phyloP scores from a whole-genome alignment of 2,329 filamentous ascomycete genomes.

The Pseudocercospora ulei region DNA sequence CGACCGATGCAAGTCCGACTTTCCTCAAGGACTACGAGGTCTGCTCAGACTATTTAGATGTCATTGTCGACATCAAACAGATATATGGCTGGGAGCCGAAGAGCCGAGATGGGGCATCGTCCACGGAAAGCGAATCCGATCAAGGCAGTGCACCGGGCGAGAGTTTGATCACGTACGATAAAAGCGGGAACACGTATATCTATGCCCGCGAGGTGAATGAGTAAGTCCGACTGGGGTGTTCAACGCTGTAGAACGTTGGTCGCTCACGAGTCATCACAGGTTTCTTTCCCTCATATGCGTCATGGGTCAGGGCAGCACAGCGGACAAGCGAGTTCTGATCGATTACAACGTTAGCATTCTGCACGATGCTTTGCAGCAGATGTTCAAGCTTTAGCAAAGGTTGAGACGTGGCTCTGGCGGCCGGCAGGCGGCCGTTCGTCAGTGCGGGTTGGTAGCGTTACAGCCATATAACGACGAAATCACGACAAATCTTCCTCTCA shows the following conservation, averaged over 20 bases:
- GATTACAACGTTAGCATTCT: constrained; percentile 81
- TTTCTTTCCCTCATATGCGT: constrained; percentile 76
- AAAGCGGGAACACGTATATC: constrained; percentile 50
- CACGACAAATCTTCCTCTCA: no score
- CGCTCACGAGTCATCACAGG: constrained; percentile 33
- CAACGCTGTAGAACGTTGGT: not conserved
- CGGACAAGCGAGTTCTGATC: constrained; percentile 72
- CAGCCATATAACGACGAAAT: no score
- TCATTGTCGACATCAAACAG: constrained; percentile 93
- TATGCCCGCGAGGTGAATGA: constrained; percentile 58
- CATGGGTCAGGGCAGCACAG: constrained; percentile 71
- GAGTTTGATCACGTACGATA: constrained; percentile 53
- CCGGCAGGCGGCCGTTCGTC: no score
- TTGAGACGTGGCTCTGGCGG: not conserved
- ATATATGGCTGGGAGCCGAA: constrained; percentile 65
- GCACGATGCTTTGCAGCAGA: constrained; percentile 66
- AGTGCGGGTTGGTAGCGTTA: no score
- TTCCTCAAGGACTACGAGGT: constrained; percentile 97
- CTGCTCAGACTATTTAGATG: constrained; percentile 96
- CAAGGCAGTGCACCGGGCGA: constrained; percentile 37
- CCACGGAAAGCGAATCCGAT: constrained; percentile 7
- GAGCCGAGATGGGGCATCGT: constrained; percentile 9
- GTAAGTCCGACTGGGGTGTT: constrained; percentile 38
- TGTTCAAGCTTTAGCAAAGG: constrained; percentile 46
- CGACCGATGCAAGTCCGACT: constrained; percentile 83